Conservation (phyloP, 495 filamentous ascomycete species). For the Jackrogersella multiformis region DNA sequence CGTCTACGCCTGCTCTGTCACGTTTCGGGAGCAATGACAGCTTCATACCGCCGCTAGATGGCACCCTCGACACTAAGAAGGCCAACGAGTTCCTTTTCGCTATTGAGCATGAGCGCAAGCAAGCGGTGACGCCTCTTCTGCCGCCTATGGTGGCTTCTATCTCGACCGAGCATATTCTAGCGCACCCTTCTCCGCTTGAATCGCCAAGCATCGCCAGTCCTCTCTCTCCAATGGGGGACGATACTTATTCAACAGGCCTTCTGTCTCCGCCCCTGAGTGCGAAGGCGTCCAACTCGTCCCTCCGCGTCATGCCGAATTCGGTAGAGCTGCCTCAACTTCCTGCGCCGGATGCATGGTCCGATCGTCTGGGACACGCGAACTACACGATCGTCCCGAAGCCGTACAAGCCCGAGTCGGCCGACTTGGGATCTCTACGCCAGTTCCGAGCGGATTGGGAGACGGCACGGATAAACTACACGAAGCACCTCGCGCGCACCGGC, state of each 20-base stretch:
- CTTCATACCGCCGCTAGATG: conserved; percentile 46
- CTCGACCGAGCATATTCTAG: conserved; percentile 42
- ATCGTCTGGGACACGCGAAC: conserved; percentile 87
- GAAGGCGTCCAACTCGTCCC: conserved; percentile 80
- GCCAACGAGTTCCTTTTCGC: conserved; percentile 58
- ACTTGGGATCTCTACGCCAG: conserved; percentile 67
- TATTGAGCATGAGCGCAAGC: conserved; percentile 66
- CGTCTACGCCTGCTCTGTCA: conserved; percentile 72
- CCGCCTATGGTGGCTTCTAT: conserved; percentile 76
- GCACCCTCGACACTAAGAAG: conserved; percentile 67
- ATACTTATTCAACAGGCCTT: conserved; percentile 48
- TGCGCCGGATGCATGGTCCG: conserved; percentile 77
- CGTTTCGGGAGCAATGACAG: conserved; percentile 69
- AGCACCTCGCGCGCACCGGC: conserved; percentile 82
- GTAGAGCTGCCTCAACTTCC: conserved; percentile 61
- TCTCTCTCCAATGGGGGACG: conserved; percentile 34
- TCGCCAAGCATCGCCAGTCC: conserved; percentile 70
- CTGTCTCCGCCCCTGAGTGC: conserved; percentile 82
- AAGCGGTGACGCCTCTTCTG: conserved; percentile 81
- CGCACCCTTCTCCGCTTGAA: conserved; percentile 79
- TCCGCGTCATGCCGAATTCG: conserved; percentile 58
- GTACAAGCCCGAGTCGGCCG: conserved; percentile 70
- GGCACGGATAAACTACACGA: conserved; percentile 81
- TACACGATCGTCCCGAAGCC: conserved; percentile 88
- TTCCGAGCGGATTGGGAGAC: conserved; percentile 82